These are phyloP conservation scores for Globisporangium rhizosaccharum DNA, from an alignment of 352 stramenopile genomes.

Conservation along the genomic window DNA sequence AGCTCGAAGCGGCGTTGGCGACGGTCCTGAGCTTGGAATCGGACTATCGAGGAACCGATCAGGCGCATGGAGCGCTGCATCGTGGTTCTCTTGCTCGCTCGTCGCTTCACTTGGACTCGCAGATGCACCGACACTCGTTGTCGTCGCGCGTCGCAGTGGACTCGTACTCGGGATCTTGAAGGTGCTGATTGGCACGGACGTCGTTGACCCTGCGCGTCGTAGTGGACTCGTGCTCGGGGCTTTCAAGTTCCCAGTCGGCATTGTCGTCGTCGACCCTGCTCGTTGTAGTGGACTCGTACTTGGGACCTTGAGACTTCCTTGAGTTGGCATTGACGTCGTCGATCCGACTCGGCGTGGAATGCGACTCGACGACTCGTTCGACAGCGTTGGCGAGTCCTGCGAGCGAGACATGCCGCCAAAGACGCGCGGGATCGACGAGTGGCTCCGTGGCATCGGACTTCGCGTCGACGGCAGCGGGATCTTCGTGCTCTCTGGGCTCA, in stretches of 20 bases:
- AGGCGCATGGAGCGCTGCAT: background rate
- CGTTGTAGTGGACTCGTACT: background rate
- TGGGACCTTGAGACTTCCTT: background rate
- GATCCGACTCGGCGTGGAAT: slow-evolving; percentile 4
- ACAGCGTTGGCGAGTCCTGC: slow-evolving; percentile 8
- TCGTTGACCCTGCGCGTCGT: background rate
- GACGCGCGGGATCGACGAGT: background rate
- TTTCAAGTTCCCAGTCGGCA: slow-evolving; percentile 2
- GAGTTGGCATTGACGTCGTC: too few relatives aligned
- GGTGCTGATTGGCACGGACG: slow-evolving; percentile 1
- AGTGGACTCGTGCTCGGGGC: background rate
- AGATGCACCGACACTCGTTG: background rate
- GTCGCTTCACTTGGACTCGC: background rate
- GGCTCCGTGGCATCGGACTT: slow-evolving; percentile 1
- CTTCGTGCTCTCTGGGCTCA: slow-evolving; percentile 12
- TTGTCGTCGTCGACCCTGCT: background rate
- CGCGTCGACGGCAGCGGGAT: slow-evolving; percentile 11
- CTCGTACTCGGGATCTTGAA: background rate
- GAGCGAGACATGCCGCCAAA: slow-evolving; percentile 5
- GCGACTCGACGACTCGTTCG: slow-evolving; percentile 3
- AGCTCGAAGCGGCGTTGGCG: slow-evolving; percentile 1
- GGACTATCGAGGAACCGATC: slow-evolving; percentile 11
- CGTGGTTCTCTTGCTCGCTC: background rate
- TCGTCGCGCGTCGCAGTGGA: background rate
- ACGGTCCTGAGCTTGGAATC: slow-evolving; percentile 8